Conservation (phyloP, 495 filamentous ascomycete species). For the Pyrenopolyporus hunteri region DNA sequence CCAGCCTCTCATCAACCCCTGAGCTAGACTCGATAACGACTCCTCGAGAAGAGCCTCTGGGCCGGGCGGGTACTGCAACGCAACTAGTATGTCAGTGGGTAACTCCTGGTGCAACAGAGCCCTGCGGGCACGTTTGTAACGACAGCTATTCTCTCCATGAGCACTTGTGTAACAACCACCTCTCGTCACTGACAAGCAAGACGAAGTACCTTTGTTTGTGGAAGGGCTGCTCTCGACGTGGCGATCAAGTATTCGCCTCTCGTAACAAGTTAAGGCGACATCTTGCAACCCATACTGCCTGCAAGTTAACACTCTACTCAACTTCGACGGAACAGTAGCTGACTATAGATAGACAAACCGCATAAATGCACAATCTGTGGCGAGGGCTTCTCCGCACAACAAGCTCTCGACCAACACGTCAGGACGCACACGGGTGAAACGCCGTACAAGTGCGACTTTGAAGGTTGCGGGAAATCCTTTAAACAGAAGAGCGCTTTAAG, state of each 20-base stretch:
- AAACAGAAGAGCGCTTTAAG: constrained; percentile 62
- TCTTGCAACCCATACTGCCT: constrained; percentile 66
- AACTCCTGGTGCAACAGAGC: constrained; percentile 9
- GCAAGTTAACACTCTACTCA: constrained; percentile 49
- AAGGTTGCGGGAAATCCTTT: constrained; percentile 60
- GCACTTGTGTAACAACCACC: constrained; percentile 51
- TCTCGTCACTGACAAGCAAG: constrained; percentile 46
- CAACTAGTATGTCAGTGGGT: constrained; percentile 46
- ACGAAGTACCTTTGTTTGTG: constrained; percentile 54
- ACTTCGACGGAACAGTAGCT: constrained; percentile 1
- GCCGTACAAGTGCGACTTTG: constrained; percentile 58
- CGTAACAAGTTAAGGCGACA: constrained; percentile 67
- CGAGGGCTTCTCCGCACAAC: constrained; percentile 62
- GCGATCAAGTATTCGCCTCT: constrained; percentile 50
- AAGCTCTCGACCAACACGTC: constrained; percentile 66
- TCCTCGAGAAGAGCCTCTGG: constrained; percentile 3
- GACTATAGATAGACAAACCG: constrained; percentile 58
- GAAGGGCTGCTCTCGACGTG: constrained; percentile 51
- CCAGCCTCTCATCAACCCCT: constrained; percentile 20
- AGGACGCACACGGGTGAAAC: constrained; percentile 67
- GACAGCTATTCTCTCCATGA: constrained; percentile 43
- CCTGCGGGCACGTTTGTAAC: constrained; percentile 35
- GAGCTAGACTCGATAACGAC: constrained; percentile 1
- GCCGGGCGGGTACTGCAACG: constrained; percentile 3
- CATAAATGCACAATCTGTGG: constrained; percentile 59